phyloP scores from a whole-genome alignment of 345 rosid genomes.

The Cardamine occulta region DNA sequence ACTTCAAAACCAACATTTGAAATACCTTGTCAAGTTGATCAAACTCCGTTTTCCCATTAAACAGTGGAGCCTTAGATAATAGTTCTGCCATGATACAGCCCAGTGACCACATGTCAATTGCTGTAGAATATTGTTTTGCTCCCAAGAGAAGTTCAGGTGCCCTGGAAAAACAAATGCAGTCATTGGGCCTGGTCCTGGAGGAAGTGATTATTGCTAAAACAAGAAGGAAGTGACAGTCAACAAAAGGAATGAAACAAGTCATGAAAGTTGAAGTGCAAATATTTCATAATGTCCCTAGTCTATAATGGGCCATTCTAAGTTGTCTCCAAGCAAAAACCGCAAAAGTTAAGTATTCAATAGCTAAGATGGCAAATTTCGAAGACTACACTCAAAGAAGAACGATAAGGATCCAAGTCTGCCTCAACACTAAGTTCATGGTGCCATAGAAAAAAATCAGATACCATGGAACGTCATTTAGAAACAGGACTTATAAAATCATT shows the following conservation, averaged over 20 bases:
- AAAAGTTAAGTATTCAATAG: constrained; percentile 9
- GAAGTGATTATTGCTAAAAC: constrained; percentile 35
- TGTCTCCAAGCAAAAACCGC: constrained; percentile 1
- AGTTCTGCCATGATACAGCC: constrained; percentile 99
- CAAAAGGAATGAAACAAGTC: constrained; percentile 31
- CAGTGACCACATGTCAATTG: constrained; percentile 99
- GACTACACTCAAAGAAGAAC: constrained; percentile 4
- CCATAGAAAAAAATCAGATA: background rate
- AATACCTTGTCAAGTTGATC: constrained; percentile 98
- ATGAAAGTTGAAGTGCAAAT: constrained; percentile 16
- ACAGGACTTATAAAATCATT: constrained; percentile 14
- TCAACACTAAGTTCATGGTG: constrained; percentile 17
- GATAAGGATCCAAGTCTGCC: constrained; percentile 1
- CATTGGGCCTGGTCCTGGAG: constrained; percentile 30
- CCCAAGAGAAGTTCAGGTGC: constrained; percentile 99
- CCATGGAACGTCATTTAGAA: background rate
- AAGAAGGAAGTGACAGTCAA: constrained; percentile 25
- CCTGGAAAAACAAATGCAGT: constrained; percentile 57
- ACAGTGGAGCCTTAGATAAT: constrained; percentile 81
- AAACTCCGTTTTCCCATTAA: constrained; percentile 92
- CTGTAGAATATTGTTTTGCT: constrained; percentile 90
- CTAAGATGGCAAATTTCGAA: constrained; percentile 11
- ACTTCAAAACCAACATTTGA: constrained; percentile 18
- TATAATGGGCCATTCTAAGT: background rate
- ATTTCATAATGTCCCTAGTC: background rate